Conservation (phyloP, 352 stramenopile species). For the Pythium oligandrum region DNA sequence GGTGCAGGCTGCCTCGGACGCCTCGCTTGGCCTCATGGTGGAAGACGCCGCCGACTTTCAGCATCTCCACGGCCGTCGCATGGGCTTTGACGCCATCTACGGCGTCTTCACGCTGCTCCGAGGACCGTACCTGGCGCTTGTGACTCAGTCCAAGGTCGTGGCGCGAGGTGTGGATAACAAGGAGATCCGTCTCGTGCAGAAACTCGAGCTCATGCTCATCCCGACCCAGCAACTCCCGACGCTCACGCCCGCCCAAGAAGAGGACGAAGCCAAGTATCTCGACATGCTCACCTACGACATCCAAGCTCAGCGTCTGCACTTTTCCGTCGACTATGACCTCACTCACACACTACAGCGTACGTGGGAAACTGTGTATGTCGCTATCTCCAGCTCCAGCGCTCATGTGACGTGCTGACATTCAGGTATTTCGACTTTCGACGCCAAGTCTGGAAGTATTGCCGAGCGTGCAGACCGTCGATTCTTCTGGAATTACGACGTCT, state of each 20-base stretch:
- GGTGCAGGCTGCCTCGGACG: constrained; percentile 13
- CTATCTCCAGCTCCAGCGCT: background rate
- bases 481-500: constrained; percentile 89
- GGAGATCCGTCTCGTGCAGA: constrained; percentile 64
- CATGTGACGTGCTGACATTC: background rate
- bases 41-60: constrained; percentile 58
- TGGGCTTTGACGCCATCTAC: constrained; percentile 68
- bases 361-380: constrained; percentile 53
- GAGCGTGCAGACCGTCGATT: constrained; percentile 88
- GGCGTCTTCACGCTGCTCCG: constrained; percentile 59
- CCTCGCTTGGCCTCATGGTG: constrained; percentile 42
- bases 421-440: constrained; percentile 54
- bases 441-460: constrained; percentile 43
- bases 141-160: constrained; percentile 52
- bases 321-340: constrained; percentile 62
- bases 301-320: constrained; percentile 53
- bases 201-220: constrained; percentile 43
- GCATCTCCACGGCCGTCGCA: constrained; percentile 64
- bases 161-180: constrained; percentile 48
- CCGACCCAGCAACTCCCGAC: constrained; percentile 43
- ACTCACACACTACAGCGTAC: constrained; percentile 54
- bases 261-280: constrained; percentile 49
- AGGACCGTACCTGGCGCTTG: constrained; percentile 46
- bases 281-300: constrained; percentile 47
- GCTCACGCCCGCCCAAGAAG: constrained; percentile 46